Base-by-base conservation (phyloP, 2,329 filamentous ascomycete species). In the Proliferodiscus dingleyae region DNA sequence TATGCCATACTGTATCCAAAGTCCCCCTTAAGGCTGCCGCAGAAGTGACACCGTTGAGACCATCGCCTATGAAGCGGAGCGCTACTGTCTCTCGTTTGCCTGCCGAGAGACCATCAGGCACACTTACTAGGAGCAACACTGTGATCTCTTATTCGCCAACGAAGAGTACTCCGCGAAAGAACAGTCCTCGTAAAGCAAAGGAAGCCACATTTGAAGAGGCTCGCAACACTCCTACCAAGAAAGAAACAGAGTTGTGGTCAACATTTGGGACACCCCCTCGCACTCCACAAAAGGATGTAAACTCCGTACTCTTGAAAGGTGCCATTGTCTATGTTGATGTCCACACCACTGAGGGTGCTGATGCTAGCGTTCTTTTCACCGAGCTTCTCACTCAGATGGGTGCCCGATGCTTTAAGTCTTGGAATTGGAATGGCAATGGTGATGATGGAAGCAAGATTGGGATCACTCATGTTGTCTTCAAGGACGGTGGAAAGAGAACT, bases 381-480 rank as follows among this genome's bases (percentile, higher is more conserved):
- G 85, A 90, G 56, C 73, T 94, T 5, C 74, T 95, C 18, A 78
- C 74, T 7, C 80, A 88, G 58, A 89, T 95, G 79, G 89, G 89
- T 9, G 89, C 89, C 16, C 78, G 80, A 37, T 89, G 87, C 57
- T 76, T 90, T 34, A 87, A 83, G 66, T 75, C 73, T 11, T 93
- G 88, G 88, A 71, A 71, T 36, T 90, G 86, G 83, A 84, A 83
- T 59, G 53, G 55, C 13, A 57, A 54, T 44, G 50, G 45, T 29
- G 54, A 58, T 13, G 53, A 59, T 39, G 58, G 60, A 13, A 57
- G 50, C 39, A 85, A 81, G 62, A 71, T 88, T 48, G 85, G 83
- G 4, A 87, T 95, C 57, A 95, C 89, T 0, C 89, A 95, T 61
- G 86, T 95, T 6, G 80, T 95, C 5, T 95, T 83, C 72, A 95